phyloP scores from a whole-genome alignment of 345 rosid species.

The Brassica juncea region DNA sequence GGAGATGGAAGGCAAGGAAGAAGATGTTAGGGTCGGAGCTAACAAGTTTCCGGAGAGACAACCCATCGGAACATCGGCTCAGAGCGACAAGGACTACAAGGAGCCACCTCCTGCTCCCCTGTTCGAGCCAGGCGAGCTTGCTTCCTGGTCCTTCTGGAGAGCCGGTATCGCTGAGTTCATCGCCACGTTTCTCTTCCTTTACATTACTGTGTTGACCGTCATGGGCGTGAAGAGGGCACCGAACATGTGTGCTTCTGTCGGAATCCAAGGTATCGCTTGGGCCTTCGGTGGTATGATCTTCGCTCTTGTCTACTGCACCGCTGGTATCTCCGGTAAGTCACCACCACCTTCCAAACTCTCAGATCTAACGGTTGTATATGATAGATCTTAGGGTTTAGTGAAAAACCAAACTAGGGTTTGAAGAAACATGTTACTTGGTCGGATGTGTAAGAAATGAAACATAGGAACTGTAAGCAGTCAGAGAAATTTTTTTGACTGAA shows the following conservation, averaged over 20 bases:
- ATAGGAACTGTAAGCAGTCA: neutral
- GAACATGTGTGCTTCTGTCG: conserved; percentile 48
- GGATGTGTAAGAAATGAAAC: neutral
- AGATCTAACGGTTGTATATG: neutral
- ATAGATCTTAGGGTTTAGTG: neutral
- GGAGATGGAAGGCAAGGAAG: conserved; percentile 53
- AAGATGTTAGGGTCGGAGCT: conserved; percentile 55
- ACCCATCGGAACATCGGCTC: conserved; percentile 53
- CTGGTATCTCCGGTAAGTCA: conserved; percentile 49
- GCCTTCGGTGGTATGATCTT: conserved; percentile 58
- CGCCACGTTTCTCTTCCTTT: conserved; percentile 49
- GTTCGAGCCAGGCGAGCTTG: conserved; percentile 46
- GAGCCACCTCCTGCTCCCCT: conserved; percentile 54
- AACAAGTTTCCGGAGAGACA: conserved; percentile 53
- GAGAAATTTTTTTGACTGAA: too few relatives aligned
- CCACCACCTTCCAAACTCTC: neutral
- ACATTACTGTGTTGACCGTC: conserved; percentile 49
- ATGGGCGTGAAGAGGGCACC: conserved; percentile 48
- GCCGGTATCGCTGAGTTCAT: conserved; percentile 54
- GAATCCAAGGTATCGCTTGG: conserved; percentile 55
- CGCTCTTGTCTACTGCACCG: conserved; percentile 54
- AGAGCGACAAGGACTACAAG: conserved; percentile 52
- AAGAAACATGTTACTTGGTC: neutral
- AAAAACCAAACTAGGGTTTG: neutral
- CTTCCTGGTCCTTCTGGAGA: conserved; percentile 51